Evolutionary conservation across 192 early-diverging fungal species (phyloP).

Genomic region (Coemansia sp.): DNA sequence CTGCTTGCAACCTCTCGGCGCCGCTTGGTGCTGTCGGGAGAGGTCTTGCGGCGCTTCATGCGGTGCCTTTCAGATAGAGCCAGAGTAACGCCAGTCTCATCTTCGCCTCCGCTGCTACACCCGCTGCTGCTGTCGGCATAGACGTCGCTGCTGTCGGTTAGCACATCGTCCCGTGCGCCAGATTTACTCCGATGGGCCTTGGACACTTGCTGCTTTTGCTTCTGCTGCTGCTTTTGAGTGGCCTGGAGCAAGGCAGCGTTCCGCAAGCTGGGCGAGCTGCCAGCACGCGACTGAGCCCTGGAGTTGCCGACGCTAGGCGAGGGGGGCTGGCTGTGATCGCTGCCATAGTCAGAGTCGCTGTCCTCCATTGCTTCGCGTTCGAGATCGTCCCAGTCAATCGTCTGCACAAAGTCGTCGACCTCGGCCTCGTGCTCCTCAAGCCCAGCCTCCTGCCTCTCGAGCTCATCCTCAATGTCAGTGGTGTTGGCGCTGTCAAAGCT

Average conservation of each 20-base stretch:
- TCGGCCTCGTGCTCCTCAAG: constrained; percentile 57
- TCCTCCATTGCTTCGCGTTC: constrained; percentile 59
- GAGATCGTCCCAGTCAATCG: constrained; percentile 59
- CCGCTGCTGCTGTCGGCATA: constrained; percentile 23
- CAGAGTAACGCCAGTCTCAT: constrained; percentile 4
- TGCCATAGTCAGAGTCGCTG: constrained; percentile 44
- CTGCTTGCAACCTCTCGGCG: neutral
- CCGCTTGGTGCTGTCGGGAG: constrained; percentile 9
- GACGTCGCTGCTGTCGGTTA: constrained; percentile 32
- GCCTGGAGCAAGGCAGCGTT: constrained; percentile 34
- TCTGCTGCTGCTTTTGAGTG: constrained; percentile 10
- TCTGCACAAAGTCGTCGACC: constrained; percentile 60
- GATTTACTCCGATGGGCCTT: constrained; percentile 7
- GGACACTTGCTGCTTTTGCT: constrained; percentile 9
- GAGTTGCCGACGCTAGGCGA: constrained; percentile 8
- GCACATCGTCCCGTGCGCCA: constrained; percentile 7
- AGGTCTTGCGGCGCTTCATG: constrained; percentile 31
- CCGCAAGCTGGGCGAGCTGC: constrained; percentile 15
- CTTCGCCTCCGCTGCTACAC: constrained; percentile 33
- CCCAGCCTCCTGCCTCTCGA: constrained; percentile 53
- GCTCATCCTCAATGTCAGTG: constrained; percentile 52
- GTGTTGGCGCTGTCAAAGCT: constrained; percentile 57
- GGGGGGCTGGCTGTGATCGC: neutral
- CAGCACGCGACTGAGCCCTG: constrained; percentile 12
- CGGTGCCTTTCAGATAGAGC: constrained; percentile 8